Conservation (phyloP, 225 moss, liverwort and hornwort species). For the Takakia lepidozioides region DNA sequence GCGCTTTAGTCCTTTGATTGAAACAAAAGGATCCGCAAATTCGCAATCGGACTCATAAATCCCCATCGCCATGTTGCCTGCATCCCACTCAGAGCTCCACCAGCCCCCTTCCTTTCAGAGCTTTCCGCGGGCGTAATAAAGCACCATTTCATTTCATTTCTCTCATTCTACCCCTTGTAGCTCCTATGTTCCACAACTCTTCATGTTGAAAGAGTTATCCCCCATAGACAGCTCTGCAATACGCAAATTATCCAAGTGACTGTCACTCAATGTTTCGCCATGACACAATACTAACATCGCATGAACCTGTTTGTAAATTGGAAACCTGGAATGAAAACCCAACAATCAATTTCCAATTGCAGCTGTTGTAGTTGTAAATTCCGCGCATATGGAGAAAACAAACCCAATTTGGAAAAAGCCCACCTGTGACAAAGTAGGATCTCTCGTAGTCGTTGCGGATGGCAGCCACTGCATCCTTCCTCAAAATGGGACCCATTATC, state of each 20-base stretch:
- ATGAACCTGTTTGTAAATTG: no score
- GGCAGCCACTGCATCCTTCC: conserved; percentile 56
- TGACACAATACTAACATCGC: no score
- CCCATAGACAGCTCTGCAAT: not conserved
- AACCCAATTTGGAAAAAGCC: no score
- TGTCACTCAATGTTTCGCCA: no score
- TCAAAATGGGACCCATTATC: conserved; percentile 43
- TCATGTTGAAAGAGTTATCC: not conserved
- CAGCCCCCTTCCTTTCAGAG: no score
- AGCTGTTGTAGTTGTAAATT: no score
- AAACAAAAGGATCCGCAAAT: conserved; percentile 98
- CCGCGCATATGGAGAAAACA: no score
- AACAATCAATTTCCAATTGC: no score
- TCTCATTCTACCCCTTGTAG: not conserved
- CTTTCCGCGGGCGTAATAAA: no score
- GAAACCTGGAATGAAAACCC: no score
- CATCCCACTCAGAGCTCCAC: conserved; percentile 6
- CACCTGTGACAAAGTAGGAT: conserved; percentile 95
- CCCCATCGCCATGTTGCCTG: conserved; percentile 82
- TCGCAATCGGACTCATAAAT: conserved; percentile 91
- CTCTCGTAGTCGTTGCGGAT: conserved; percentile 85
- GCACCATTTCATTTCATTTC: not conserved
- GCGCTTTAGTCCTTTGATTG: conserved; percentile 89
- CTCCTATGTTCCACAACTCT: no score
- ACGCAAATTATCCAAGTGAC: not conserved